Percentiles rank a stretch among this genome's conserved stretches.
Conservation (phyloP, 2,329 filamentous ascomycete genomes). For the Pseudogymnoascus destructans region DNA sequence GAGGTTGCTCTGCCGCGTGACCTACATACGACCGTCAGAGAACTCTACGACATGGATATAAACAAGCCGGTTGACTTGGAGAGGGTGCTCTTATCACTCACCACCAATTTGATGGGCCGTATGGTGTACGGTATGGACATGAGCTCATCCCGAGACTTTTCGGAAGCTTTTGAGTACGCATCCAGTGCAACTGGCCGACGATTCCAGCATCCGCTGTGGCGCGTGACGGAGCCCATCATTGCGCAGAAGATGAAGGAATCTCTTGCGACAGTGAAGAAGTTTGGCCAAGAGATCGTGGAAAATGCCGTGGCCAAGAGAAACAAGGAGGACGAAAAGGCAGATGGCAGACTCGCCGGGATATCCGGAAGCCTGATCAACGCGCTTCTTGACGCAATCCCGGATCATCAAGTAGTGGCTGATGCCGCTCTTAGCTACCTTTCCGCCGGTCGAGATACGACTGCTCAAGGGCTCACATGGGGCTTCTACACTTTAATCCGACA, state of each 20-base stretch:
- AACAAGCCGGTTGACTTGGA: constrained; percentile 39
- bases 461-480: constrained; percentile 51
- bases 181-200: constrained; percentile 46
- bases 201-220: constrained; percentile 54
- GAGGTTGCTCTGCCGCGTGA: constrained; percentile 44
- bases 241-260: constrained; percentile 36
- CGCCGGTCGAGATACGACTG: constrained; percentile 49
- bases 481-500: constrained; percentile 47
- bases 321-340: constrained; percentile 18
- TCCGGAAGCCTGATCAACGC: constrained; percentile 48
- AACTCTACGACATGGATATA: constrained; percentile 27
- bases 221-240: constrained; percentile 41
- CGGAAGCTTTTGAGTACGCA: constrained; percentile 46
- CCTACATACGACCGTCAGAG: constrained; percentile 31
- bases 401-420: constrained; percentile 46
- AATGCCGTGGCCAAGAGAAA: constrained; percentile 35
- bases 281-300: constrained; percentile 44
- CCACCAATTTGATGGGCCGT: constrained; percentile 51
- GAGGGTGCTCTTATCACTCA: constrained; percentile 48
- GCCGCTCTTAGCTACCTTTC: constrained; percentile 54
- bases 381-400: constrained; percentile 41
- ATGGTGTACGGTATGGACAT: constrained; percentile 61
- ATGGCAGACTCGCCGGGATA: constrained; percentile 27
- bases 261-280: constrained; percentile 37
- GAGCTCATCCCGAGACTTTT: constrained; percentile 47